Evolutionary conservation across 2,329 filamentous ascomycete species (phyloP).

Genomic region (Hymenoscyphus infarciens): DNA sequence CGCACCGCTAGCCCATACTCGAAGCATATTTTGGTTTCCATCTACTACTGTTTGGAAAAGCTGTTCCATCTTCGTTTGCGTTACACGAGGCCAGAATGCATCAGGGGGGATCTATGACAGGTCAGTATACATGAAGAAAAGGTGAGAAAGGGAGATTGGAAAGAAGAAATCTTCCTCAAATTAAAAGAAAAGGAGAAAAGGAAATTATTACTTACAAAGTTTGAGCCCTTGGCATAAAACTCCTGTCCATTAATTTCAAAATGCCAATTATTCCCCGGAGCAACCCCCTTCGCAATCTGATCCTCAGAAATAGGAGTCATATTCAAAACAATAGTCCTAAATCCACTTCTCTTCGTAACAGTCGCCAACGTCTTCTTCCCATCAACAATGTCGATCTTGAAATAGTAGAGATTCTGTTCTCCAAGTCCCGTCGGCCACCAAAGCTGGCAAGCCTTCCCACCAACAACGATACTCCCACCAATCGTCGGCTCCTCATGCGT

Average conservation of each 20-base stretch:
- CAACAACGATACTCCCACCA: conserved; percentile 45
- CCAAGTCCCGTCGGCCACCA: conserved; percentile 62
- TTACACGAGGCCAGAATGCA: conserved; percentile 60
- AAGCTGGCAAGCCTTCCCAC: conserved; percentile 44
- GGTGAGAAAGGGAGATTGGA: not conserved
- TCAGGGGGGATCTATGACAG: conserved; percentile 29
- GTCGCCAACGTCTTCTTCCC: conserved; percentile 38
- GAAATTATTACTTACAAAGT: conserved; percentile 39
- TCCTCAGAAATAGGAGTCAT: conserved; percentile 49
- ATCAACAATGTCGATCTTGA: conserved; percentile 47
- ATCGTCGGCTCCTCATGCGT: conserved; percentile 42
- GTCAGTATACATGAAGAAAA: not conserved
- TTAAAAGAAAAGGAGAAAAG: conserved; percentile 41
- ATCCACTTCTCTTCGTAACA: conserved; percentile 53
- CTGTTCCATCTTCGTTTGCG: conserved; percentile 45
- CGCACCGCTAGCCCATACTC: conserved; percentile 58
- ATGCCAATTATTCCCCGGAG: conserved; percentile 58
- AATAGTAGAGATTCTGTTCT: conserved; percentile 53
- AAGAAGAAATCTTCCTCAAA: conserved; percentile 36
- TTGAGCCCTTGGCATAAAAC: conserved; percentile 62
- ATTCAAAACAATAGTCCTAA: conserved; percentile 60
- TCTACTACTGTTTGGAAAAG: conserved; percentile 53
- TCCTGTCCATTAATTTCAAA: conserved; percentile 63
- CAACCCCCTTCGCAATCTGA: conserved; percentile 51
- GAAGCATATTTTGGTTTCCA: conserved; percentile 62